Evolutionary conservation across 2,329 filamentous ascomycete genomes (phyloP).

Genomic region (Pseudocercospora fuligena): DNA sequence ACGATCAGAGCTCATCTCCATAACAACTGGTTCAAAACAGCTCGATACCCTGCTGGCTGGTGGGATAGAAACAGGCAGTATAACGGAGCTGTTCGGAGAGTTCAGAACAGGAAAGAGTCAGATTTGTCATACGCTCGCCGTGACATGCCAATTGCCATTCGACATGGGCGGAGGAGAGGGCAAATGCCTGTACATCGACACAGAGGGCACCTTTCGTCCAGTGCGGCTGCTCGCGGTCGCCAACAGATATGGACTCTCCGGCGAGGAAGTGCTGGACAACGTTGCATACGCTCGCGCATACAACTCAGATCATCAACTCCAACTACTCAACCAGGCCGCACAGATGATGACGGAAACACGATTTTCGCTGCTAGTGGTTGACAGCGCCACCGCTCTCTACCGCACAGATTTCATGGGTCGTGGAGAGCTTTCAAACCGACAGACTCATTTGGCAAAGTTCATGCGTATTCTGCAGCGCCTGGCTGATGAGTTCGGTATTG

Average conservation of each 20-base stretch:
- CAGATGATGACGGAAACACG: slow-evolving; percentile 99
- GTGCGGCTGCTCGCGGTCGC: slow-evolving; percentile 90
- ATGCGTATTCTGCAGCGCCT: slow-evolving; percentile 82
- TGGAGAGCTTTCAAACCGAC: slow-evolving; percentile 91
- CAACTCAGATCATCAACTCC: slow-evolving; percentile 97
- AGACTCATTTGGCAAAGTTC: slow-evolving; percentile 87
- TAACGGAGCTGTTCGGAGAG: slow-evolving; percentile 97
- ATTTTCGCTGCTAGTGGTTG: slow-evolving; percentile 93
- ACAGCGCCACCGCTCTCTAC: slow-evolving; percentile 94
- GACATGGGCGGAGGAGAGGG: slow-evolving; percentile 99
- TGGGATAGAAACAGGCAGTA: slow-evolving; percentile 94
- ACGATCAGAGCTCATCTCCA: slow-evolving; percentile 94
- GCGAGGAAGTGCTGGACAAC: slow-evolving; percentile 97
- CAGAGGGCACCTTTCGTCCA: slow-evolving; percentile 92
- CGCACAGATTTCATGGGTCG: slow-evolving; percentile 96
- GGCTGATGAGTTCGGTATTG: slow-evolving; percentile 85
- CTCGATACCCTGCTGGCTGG: slow-evolving; percentile 93
- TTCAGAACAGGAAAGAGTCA: slow-evolving; percentile 98
- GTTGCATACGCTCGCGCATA: slow-evolving; percentile 97
- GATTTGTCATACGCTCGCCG: slow-evolving; percentile 96
- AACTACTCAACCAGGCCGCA: slow-evolving; percentile 90
- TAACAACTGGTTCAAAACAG: slow-evolving; percentile 97
- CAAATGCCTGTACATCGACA: slow-evolving; percentile 98
- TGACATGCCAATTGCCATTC: slow-evolving; percentile 96
- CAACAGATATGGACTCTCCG: slow-evolving; percentile 90